Evolutionary conservation across 2,329 filamentous ascomycete genomes (phyloP).

Genomic region (Microsporum ferrugineum): DNA sequence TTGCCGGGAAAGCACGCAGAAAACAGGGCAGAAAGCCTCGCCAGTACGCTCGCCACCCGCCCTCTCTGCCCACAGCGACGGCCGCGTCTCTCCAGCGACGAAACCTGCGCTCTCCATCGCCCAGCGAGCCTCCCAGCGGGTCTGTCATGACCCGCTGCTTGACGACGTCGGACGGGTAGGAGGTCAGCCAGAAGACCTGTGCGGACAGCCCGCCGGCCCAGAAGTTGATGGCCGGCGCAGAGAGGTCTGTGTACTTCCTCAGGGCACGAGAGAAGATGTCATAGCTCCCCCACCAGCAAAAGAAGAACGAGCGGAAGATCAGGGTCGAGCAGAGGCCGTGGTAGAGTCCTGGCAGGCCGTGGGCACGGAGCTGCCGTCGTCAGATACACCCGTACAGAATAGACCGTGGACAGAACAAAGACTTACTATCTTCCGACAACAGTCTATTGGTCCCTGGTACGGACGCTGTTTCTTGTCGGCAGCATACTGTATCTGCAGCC

Average conservation of each 20-base stretch:
- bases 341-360: conserved; percentile 72
- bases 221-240: conserved; percentile 78
- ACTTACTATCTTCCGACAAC: conserved; percentile 50
- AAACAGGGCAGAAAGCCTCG: conserved; percentile 91
- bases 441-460: conserved; percentile 82
- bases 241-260: conserved; percentile 54
- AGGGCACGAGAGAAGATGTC: conserved; percentile 66
- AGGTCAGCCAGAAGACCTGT: conserved; percentile 87
- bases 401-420: background rate
- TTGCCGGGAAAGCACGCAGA: conserved; percentile 84
- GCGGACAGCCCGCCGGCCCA: conserved; percentile 91
- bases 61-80: conserved; percentile 60
- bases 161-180: conserved; percentile 84
- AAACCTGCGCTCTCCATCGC: conserved; percentile 59
- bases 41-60: conserved; percentile 74
- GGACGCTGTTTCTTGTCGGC: conserved; percentile 63
- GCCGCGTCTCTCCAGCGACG: conserved; percentile 70
- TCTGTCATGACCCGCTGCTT: conserved; percentile 98
- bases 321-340: conserved; percentile 76
- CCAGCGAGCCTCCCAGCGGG: conserved; percentile 58
- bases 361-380: conserved; percentile 35
- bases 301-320: conserved; percentile 86
- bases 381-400: background rate
- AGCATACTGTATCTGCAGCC: conserved; percentile 87
- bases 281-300: conserved; percentile 97